A percentile compares a stretch with the other conserved stretches of the same genome.
Evolutionary conservation across 148 eudicot species (phyloP).

Genomic region (Camellia japonica): DNA sequence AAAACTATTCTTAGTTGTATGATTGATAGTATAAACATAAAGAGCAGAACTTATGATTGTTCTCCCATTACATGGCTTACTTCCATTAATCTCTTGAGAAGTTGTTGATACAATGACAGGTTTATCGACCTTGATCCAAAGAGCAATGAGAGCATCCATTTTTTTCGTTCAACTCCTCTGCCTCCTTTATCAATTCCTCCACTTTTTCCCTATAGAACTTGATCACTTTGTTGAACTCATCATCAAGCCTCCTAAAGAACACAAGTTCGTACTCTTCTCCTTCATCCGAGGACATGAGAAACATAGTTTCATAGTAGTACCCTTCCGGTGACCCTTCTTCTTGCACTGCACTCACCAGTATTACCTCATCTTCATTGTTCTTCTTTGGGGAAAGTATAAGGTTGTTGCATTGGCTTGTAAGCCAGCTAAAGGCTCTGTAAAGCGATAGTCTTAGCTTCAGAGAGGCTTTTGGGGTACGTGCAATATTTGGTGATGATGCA

Average conservation of each 20-base stretch:
- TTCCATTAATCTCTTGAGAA: neutral
- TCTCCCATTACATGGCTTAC: neutral
- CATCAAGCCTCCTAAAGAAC: slow-evolving; percentile 20
- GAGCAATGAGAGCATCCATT: slow-evolving; percentile 26
- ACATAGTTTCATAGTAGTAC: slow-evolving; percentile 7
- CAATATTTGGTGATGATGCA: neutral
- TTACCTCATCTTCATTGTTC: slow-evolving; percentile 18
- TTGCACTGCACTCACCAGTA: slow-evolving; percentile 3
- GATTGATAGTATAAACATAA: too few relatives aligned
- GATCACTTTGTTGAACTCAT: slow-evolving; percentile 21
- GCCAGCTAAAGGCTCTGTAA: slow-evolving; percentile 28
- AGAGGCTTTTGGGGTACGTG: neutral
- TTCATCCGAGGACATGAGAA: slow-evolving; percentile 18
- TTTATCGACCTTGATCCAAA: slow-evolving; percentile 15
- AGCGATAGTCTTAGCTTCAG: slow-evolving; percentile 13
- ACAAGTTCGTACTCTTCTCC: slow-evolving; percentile 16
- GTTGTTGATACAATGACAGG: neutral
- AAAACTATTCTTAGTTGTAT: too few relatives aligned
- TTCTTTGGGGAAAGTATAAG: neutral
- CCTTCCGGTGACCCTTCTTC: neutral
- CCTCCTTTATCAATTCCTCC: slow-evolving; percentile 16
- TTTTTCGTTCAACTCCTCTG: slow-evolving; percentile 21
- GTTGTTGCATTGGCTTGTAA: slow-evolving; percentile 16
- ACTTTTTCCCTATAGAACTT: slow-evolving; percentile 19
- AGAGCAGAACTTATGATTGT: neutral